Conservation (phyloP, 2,329 filamentous ascomycete genomes). For the Fusarium sp. region DNA sequence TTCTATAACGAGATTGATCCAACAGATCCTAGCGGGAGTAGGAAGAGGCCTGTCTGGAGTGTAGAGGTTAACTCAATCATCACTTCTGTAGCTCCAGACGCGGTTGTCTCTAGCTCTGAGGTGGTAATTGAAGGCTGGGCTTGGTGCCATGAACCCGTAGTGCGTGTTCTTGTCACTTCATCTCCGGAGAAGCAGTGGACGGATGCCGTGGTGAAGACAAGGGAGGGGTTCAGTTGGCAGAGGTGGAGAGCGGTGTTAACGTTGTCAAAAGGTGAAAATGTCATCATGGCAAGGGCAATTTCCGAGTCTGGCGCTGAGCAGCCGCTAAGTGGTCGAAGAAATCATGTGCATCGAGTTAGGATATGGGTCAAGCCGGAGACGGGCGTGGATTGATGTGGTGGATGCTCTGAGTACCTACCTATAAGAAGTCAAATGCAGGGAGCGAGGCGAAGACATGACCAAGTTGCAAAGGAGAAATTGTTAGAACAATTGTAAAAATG, state of each 20-base stretch:
- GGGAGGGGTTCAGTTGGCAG: not conserved
- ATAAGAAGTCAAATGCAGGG: not conserved
- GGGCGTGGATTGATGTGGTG: not conserved
- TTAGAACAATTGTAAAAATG: not conserved
- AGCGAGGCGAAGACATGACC: not conserved
- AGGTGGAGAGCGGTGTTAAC: not conserved
- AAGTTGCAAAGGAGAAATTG: not conserved
- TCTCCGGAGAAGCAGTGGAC: not conserved
- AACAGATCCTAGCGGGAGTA: not conserved
- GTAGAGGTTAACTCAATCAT: constrained; percentile 25
- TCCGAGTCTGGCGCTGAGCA: not conserved
- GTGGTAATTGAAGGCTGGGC: not conserved
- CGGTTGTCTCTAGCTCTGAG: accelerated
- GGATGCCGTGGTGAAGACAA: not conserved
- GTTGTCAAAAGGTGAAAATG: not conserved
- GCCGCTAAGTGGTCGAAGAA: not conserved
- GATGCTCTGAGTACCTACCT: too few species aligned
- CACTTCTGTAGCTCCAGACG: not conserved
- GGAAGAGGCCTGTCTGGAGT: constrained; percentile 12
- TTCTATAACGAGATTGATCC: constrained; percentile 19
- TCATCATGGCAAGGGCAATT: not conserved
- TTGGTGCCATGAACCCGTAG: not conserved
- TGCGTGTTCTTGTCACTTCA: not conserved
- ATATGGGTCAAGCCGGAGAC: not conserved
- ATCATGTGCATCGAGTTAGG: not conserved